Evolutionary conservation across 805 yeast genomes (phyloP), one percentile per base, ranked within the genome.

Genomic region (Jamesozyma lodderae): DNA sequence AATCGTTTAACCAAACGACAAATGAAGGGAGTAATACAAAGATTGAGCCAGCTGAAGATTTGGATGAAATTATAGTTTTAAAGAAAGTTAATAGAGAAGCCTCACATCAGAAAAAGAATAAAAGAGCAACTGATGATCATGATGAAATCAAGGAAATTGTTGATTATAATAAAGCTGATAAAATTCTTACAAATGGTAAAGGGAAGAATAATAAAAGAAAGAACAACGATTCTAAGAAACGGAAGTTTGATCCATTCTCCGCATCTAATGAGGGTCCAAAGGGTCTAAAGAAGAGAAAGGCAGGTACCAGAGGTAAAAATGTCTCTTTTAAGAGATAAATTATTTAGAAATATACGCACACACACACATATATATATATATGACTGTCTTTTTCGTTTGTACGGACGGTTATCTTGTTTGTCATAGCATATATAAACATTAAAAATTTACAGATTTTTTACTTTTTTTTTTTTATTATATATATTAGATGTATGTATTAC

Each of bases 191-290:
- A 15, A 29, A 34, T 26, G 35, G 37, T 18, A 37, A 41, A 13
- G 30, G 37, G 34, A 32, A 40, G 11, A 44, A 46, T 44, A 47
- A 29, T 21, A 33, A 27, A 20, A 31, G 13, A 14, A 20, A 20
- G 22, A 46, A 45, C 35, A 55, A 44, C 30, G 22, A 31, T 14
- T 51, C 47, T 4, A 59, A 57, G 34, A 69, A 69, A 52, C 68
- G 70, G 48, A 59, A 69, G 7, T 80, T 74, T 45, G 80, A 80
- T 58, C 86, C 87, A 4, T 80, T 77, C 45, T 55, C 68, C 15
- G 66, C 63, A 32, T 63, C 60, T 5, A 59, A 66, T 20, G 46
- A 67, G 14, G 81, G 77, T 1, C 81, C 81, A 7, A 61, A 60
- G 46, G 68, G 71, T n/a, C 70, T 72, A 6, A 77, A 73, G 59